Conservation (phyloP, 495 filamentous ascomycete genomes). For the Talaromyces adpressus region DNA sequence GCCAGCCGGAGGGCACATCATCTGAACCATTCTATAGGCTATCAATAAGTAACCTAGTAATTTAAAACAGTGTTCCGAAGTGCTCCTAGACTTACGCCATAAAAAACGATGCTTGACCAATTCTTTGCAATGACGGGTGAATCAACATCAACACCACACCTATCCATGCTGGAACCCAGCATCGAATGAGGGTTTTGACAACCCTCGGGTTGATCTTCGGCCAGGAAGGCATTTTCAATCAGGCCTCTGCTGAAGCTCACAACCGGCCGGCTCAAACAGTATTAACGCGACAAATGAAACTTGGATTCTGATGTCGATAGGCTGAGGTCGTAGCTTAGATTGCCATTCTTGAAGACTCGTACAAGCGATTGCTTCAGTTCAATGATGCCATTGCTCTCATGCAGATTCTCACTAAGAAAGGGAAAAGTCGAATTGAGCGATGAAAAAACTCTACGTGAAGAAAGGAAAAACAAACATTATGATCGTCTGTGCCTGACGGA, state of each 20-base stretch:
- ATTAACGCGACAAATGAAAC: neutral
- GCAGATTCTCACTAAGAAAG: neutral
- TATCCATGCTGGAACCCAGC: conserved; percentile 35
- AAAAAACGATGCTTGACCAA: conserved; percentile 27
- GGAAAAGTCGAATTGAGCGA: neutral
- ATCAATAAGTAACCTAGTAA: neutral
- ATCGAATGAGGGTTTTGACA: conserved; percentile 37
- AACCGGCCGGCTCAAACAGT: neutral
- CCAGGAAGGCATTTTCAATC: conserved; percentile 21
- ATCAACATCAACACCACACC: conserved; percentile 36
- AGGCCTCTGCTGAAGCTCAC: neutral
- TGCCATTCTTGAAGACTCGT: neutral
- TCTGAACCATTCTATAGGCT: conserved; percentile 21
- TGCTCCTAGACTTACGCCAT: conserved; percentile 13
- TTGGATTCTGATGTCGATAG: neutral
- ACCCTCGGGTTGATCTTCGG: conserved; percentile 34
- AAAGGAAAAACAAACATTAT: neutral
- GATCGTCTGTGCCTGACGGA: neutral
- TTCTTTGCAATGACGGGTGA: conserved; percentile 17
- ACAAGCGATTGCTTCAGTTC: neutral
- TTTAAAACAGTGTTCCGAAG: no score
- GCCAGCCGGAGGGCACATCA: conserved; percentile 31
- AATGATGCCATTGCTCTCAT: neutral
- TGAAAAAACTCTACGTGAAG: neutral
- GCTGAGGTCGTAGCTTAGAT: neutral